These are phyloP conservation scores for Trichophyton mentagrophytes DNA, from an alignment of 2,329 filamentous ascomycete genomes.

Conservation along the genomic window DNA sequence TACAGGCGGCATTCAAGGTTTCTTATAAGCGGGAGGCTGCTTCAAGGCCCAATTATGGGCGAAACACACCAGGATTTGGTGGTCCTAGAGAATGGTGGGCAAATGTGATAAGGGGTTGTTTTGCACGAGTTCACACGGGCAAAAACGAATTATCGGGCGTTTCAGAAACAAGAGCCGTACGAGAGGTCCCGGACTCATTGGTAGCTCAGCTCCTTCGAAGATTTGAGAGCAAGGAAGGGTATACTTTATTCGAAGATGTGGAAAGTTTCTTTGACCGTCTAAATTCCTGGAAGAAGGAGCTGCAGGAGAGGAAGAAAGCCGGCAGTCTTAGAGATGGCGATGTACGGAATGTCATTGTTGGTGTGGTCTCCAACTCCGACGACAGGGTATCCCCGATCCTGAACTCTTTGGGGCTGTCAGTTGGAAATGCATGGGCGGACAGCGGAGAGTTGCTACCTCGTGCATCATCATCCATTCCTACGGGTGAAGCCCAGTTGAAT, in stretches of 20 bases:
- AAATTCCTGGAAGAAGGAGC: slow-evolving; percentile 15
- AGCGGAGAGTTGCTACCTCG: slow-evolving; percentile 14
- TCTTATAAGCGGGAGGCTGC: slow-evolving; percentile 27
- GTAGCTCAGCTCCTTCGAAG: slow-evolving; percentile 25
- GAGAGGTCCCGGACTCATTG: slow-evolving; percentile 23
- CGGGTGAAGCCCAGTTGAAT: slow-evolving; percentile 13
- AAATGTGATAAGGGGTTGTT: slow-evolving; percentile 29
- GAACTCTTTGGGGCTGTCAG: slow-evolving; percentile 26
- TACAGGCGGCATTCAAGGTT: slow-evolving; percentile 18
- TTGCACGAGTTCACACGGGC: slow-evolving; percentile 20
- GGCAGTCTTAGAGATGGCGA: neutral
- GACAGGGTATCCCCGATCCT: slow-evolving; percentile 31
- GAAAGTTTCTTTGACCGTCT: slow-evolving; percentile 25
- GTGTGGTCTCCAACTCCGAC: slow-evolving; percentile 37
- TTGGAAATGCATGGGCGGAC: slow-evolving; percentile 25
- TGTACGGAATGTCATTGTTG: slow-evolving; percentile 28
- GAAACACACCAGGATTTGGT: slow-evolving; percentile 23
- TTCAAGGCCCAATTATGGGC: slow-evolving; percentile 33
- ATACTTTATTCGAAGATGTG: slow-evolving; percentile 31
- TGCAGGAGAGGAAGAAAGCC: slow-evolving; percentile 7
- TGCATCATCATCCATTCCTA: slow-evolving; percentile 14
- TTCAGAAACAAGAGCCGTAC: slow-evolving; percentile 3
- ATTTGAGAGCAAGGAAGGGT: slow-evolving; percentile 30
- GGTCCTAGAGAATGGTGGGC: slow-evolving; percentile 35
- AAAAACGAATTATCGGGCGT: slow-evolving; percentile 5